These are phyloP conservation scores for Simplicillium sp. DNA, from an alignment of 2,329 filamentous ascomycete species.

Conservation along the genomic window DNA sequence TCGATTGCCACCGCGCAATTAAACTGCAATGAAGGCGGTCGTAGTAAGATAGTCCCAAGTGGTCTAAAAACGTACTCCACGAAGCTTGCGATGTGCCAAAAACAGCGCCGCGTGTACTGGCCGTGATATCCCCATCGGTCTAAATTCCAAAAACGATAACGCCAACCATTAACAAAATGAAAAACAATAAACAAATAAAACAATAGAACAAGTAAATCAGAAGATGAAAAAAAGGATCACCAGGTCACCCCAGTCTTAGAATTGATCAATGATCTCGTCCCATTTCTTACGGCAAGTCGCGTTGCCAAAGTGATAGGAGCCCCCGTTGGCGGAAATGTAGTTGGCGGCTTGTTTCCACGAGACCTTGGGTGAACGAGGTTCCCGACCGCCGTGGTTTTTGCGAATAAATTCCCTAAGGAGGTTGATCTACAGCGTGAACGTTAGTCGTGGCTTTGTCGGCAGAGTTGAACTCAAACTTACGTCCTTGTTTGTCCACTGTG, in stretches of 20 bases:
- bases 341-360: constrained; percentile 49
- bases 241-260: constrained; percentile 2
- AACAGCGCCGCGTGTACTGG: no score
- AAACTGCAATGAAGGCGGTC: no score
- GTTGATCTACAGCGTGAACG: constrained; percentile 24
- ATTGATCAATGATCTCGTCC: constrained; percentile 9
- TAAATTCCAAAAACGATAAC: no score
- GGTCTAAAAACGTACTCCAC: no score
- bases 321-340: constrained; percentile 40
- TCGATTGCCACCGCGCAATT: no score
- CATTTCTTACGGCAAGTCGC: constrained; percentile 51
- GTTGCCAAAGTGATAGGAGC: constrained; percentile 49
- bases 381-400: constrained; percentile 20
- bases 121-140: no score
- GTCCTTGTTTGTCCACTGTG: constrained; percentile 53
- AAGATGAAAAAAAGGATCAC: no score
- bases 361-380: constrained; percentile 26
- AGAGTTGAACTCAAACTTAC: constrained; percentile 38
- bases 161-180: background rate
- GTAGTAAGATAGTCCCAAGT: no score
- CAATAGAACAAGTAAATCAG: no score
- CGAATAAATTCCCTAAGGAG: constrained; percentile 35
- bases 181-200: background rate
- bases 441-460: background rate
- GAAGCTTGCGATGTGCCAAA: no score